Conservation (phyloP, 2,329 filamentous ascomycete genomes). For the Alternaria rosae region DNA sequence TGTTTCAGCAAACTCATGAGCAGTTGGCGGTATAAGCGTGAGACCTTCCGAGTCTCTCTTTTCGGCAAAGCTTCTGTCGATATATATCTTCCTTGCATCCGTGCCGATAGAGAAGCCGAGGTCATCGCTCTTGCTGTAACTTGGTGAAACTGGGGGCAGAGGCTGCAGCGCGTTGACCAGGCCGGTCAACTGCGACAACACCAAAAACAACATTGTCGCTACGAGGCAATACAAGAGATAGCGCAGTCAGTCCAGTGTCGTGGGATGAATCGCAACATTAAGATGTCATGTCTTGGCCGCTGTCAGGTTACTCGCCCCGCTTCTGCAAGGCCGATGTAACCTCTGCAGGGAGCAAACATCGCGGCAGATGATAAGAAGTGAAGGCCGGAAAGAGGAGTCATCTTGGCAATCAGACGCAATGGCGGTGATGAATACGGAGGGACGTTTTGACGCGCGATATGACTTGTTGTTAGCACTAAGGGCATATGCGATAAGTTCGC, state of each 20-base stretch:
- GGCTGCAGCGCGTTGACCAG: slow-evolving; percentile 43
- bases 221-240: not conserved
- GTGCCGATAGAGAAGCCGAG: slow-evolving; percentile 33
- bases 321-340: slow-evolving; percentile 18
- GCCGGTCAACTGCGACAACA: not conserved
- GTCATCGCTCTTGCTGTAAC: slow-evolving; percentile 14
- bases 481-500: not conserved
- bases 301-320: slow-evolving; percentile 9
- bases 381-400: not conserved
- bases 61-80: slow-evolving; percentile 51
- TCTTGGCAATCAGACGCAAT: not conserved
- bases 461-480: not conserved
- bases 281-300: slow-evolving; percentile 9
- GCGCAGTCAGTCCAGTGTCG: not conserved
- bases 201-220: not conserved
- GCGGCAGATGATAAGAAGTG: not conserved
- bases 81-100: slow-evolving; percentile 50
- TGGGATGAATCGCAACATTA: not conserved
- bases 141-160: slow-evolving; percentile 50
- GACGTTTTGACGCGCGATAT: not conserved
- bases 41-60: slow-evolving; percentile 55
- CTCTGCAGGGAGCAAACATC: slow-evolving; percentile 1
- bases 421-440: not conserved
- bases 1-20: slow-evolving; percentile 57
- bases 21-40: slow-evolving; percentile 61